Evolutionary conservation across 108 stramenopile genomes (phyloP).

Genomic region (Tribonema minus): DNA sequence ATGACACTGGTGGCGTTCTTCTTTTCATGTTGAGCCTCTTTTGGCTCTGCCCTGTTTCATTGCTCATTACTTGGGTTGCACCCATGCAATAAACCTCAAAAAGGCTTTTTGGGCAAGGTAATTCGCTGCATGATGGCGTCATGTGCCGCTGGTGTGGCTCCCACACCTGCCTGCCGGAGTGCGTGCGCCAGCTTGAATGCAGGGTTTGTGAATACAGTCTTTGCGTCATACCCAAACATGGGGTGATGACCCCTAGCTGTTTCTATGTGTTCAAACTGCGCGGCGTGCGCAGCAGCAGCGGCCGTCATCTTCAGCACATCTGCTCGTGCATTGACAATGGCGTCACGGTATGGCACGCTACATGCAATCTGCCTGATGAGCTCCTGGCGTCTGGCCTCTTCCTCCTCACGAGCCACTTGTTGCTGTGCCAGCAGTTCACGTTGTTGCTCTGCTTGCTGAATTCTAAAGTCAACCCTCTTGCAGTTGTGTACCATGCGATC

Average conservation of each 20-base stretch:
- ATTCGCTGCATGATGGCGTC: conserved; percentile 10
- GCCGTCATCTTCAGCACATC: neutral
- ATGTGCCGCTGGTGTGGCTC: conserved; percentile 1
- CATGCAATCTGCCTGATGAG: conserved; percentile 16
- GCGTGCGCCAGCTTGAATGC: conserved; percentile 3
- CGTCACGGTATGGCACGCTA: conserved; percentile 11
- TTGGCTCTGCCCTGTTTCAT: too few species aligned
- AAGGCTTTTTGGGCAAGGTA: too few species aligned
- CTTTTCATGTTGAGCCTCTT: too few species aligned
- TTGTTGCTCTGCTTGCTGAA: too few species aligned
- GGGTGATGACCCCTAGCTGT: conserved; percentile 14
- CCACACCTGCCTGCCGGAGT: conserved; percentile 9
- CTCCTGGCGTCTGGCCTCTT: conserved; percentile 7
- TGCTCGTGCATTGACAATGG: neutral
- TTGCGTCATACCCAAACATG: conserved; percentile 20
- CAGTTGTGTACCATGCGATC: too few species aligned
- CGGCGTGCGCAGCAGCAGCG: conserved; percentile 7
- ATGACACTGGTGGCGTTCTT: too few species aligned
- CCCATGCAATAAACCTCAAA: too few species aligned
- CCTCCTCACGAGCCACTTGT: too few species aligned
- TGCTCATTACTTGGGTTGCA: too few species aligned
- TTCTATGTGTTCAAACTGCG: conserved; percentile 6
- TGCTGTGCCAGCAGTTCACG: too few species aligned
- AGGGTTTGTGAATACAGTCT: conserved; percentile 8
- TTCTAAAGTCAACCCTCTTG: too few species aligned